These are phyloP conservation scores for Colletotrichum somersetense DNA, from an alignment of 2,329 filamentous ascomycete species.

Conservation along the genomic window DNA sequence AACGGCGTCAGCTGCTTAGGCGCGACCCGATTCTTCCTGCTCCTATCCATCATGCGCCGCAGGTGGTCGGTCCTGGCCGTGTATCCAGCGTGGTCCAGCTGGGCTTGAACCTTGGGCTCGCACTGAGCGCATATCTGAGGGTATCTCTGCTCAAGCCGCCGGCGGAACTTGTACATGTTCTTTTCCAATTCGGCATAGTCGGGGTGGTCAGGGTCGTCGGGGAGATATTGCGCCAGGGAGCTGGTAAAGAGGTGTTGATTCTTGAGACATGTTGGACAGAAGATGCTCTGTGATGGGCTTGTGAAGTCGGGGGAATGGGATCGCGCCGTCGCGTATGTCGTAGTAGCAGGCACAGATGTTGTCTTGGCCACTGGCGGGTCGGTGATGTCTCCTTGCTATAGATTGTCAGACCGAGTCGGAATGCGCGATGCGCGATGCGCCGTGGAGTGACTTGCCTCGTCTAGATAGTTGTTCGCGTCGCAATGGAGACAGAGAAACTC, in stretches of 20 bases:
- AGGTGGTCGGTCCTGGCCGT: slow-evolving; percentile 87
- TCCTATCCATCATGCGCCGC: slow-evolving; percentile 79
- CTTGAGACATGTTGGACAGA: slow-evolving; percentile 84
- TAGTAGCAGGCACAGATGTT: slow-evolving; percentile 56
- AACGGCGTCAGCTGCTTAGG: slow-evolving; percentile 56
- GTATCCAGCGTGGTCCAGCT: slow-evolving; percentile 80
- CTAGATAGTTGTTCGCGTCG: slow-evolving; percentile 89
- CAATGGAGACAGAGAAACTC: slow-evolving; percentile 83
- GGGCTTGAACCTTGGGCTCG: slow-evolving; percentile 77
- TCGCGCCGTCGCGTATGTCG: slow-evolving; percentile 63
- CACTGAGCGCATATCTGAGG: slow-evolving; percentile 90
- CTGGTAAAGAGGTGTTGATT: slow-evolving; percentile 88
- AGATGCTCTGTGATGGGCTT: slow-evolving; percentile 56
- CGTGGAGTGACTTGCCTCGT: slow-evolving; percentile 71
- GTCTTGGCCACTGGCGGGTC: slow-evolving; percentile 80
- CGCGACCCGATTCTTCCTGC: slow-evolving; percentile 59
- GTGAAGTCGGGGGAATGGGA: slow-evolving; percentile 52
- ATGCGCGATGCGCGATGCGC: not conserved
- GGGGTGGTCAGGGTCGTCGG: slow-evolving; percentile 72
- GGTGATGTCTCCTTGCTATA: slow-evolving; percentile 86
- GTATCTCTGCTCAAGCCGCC: slow-evolving; percentile 82
- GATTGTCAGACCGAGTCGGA: not conserved
- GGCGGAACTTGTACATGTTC: slow-evolving; percentile 77
- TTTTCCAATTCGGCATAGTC: slow-evolving; percentile 77
- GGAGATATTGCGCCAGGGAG: slow-evolving; percentile 83